Evolutionary conservation across 805 yeast species (phyloP).

Genomic region (Candida montana): DNA sequence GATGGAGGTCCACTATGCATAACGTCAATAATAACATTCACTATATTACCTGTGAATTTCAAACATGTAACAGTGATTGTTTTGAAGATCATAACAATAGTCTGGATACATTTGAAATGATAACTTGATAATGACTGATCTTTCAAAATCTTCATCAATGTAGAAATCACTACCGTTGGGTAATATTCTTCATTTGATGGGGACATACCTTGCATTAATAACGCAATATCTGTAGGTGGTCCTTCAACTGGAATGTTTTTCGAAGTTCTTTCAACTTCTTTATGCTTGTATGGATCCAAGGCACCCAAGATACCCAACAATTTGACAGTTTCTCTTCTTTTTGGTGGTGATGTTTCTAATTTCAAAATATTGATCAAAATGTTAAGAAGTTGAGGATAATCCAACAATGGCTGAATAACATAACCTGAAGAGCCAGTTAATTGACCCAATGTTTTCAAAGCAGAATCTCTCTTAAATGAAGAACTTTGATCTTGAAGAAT

Average conservation of each 20-base stretch:
- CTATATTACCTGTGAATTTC: constrained; percentile 78
- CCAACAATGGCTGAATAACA: constrained; percentile 88
- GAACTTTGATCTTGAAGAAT: constrained; percentile 91
- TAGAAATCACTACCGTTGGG: constrained; percentile 89
- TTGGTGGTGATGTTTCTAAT: constrained; percentile 67
- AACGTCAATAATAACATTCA: constrained; percentile 81
- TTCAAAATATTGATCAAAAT: constrained; percentile 76
- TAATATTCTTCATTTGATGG: constrained; percentile 91
- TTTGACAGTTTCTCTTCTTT: constrained; percentile 84
- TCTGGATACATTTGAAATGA: constrained; percentile 90
- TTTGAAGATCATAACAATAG: constrained; percentile 86
- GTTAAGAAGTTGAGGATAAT: constrained; percentile 84
- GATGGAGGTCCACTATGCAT: constrained; percentile 78
- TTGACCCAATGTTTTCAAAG: constrained; percentile 82
- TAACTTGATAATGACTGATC: constrained; percentile 82
- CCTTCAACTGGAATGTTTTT: constrained; percentile 56
- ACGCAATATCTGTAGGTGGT: constrained; percentile 84
- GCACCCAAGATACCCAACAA: constrained; percentile 94
- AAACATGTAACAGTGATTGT: constrained; percentile 86
- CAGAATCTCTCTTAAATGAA: constrained; percentile 83
- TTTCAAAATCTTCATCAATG: constrained; percentile 74
- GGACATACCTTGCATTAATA: constrained; percentile 89
- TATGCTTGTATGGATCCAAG: constrained; percentile 90
- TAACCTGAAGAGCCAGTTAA: constrained; percentile 88
- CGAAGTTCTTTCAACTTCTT: constrained; percentile 78